These are phyloP conservation scores for Onygena corvina DNA, from an alignment of 2,329 filamentous ascomycete species.

Conservation along the genomic window DNA sequence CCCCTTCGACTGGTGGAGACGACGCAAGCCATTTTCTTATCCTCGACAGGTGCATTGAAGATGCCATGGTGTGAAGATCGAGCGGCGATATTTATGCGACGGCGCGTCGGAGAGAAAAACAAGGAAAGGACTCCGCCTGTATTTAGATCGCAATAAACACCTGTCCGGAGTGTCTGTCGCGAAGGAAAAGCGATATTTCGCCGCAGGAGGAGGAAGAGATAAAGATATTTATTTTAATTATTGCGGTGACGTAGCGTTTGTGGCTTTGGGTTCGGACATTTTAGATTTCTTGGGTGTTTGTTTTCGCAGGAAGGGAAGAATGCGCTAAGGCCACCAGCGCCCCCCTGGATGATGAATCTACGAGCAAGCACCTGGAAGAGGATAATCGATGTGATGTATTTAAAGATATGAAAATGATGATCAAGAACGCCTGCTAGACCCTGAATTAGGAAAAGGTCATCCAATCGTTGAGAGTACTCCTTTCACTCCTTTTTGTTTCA, in stretches of 20 bases:
- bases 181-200: background rate
- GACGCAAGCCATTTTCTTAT: conserved; percentile 66
- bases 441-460: background rate
- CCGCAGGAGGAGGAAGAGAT: background rate
- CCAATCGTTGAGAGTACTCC: background rate
- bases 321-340: background rate
- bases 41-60: conserved; percentile 48
- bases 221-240: background rate
- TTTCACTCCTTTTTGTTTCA: background rate
- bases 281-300: background rate
- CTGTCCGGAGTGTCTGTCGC: background rate
- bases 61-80: conserved; percentile 23
- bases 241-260: background rate
- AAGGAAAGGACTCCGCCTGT: background rate
- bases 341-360: too few relatives aligned
- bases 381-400: too few relatives aligned
- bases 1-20: conserved; percentile 86
- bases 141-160: background rate
- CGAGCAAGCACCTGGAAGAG: too few relatives aligned
- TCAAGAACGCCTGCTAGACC: background rate
- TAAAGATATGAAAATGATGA: too few relatives aligned
- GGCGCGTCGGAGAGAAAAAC: background rate
- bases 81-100: background rate
- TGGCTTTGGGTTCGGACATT: background rate
- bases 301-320: background rate